Percentiles rank a stretch among this genome's conserved stretches.
Evolutionary conservation across 2,329 filamentous ascomycete species (phyloP).

Genomic region (Hirsutella minnesotensis): DNA sequence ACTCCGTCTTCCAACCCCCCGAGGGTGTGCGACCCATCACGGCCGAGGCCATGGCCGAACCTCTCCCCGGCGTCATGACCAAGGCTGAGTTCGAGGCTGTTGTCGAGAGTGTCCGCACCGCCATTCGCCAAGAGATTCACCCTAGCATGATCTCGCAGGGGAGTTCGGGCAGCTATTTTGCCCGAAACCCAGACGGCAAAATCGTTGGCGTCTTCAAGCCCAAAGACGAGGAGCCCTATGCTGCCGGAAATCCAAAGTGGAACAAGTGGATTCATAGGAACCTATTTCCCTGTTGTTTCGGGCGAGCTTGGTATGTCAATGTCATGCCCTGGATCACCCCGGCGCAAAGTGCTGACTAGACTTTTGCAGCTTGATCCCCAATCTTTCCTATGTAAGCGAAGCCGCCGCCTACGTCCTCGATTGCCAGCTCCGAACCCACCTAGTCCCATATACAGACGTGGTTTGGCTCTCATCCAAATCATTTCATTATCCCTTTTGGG

Average conservation of each 20-base stretch:
- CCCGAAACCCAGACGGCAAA: constrained; percentile 79
- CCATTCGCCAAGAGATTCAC: constrained; percentile 84
- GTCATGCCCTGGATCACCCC: background rate
- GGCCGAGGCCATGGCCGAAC: constrained; percentile 57
- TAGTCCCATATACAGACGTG: constrained; percentile 95
- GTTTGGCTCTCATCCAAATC: constrained; percentile 91
- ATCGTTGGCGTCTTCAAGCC: constrained; percentile 98
- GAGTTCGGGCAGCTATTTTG: constrained; percentile 97
- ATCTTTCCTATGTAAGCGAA: constrained; percentile 95
- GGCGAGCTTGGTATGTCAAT: constrained; percentile 60
- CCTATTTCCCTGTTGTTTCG: constrained; percentile 94
- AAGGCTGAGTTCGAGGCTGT: constrained; percentile 75
- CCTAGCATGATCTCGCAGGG: constrained; percentile 95
- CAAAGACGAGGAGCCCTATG: constrained; percentile 97
- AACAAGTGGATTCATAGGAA: constrained; percentile 99
- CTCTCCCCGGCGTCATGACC: constrained; percentile 56
- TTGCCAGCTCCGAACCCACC: constrained; percentile 73
- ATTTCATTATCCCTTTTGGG: constrained; percentile 98
- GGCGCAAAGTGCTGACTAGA: background rate
- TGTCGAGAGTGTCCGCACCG: constrained; percentile 78
- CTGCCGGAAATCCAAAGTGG: constrained; percentile 95
- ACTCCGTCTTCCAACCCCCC: constrained; percentile 90
- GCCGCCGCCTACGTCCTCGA: constrained; percentile 94
- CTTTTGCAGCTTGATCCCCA: constrained; percentile 67
- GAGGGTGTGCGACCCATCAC: constrained; percentile 76